Evolutionary conservation across 441 rosid species (phyloP), one percentile per base, ranked within the genome.

Genomic region (Erodium moschatum): DNA sequence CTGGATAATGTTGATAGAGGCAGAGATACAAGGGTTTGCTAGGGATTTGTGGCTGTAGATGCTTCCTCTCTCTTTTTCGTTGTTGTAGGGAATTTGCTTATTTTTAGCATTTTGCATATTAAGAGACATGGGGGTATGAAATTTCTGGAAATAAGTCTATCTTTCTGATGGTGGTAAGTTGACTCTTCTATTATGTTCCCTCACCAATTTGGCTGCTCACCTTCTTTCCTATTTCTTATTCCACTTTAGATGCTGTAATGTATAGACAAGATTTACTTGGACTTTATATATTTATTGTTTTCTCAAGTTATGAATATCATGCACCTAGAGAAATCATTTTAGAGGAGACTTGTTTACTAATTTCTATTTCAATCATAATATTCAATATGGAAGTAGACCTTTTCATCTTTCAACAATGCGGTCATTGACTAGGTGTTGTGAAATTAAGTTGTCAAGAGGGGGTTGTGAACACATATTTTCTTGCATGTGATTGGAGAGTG

Each of bases 391-490:
- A 52, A 52, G 60, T 52, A 13, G 48, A 33, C 13, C 48, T 52
- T 52, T n/a, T 52, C 19, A 52, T 52, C 60, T 13, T 52, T 52
- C 60, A 52, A 52, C n/a, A 15, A 52, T 13, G 60, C 15, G 19
- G 60, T 52, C 60, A 52, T 16, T 52, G 60, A 52, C 18, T 15
- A 52, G 60, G 60, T 52, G 60, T 52, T 52, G 19, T 52, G 20
- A 52, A 52, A n/a, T 52, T 52, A 52, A 52, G 60, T 15, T 52
- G 60, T 52, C 60, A 15, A 52, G 60, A 52, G 19, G 20, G 15
- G 60, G 60, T 52, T 42, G 60, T 52, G 19, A 52, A 52, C 60
- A 16, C 20, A 52, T n/a, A 52, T 52, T 13, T 52, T 52, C 18
- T 16, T 15, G 60, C 60, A 52, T 16, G 7, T 52, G 48, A 42